Evolutionary conservation across 164 flowering plant species (phyloP).

Genomic region (Hamamelis virginiana): DNA sequence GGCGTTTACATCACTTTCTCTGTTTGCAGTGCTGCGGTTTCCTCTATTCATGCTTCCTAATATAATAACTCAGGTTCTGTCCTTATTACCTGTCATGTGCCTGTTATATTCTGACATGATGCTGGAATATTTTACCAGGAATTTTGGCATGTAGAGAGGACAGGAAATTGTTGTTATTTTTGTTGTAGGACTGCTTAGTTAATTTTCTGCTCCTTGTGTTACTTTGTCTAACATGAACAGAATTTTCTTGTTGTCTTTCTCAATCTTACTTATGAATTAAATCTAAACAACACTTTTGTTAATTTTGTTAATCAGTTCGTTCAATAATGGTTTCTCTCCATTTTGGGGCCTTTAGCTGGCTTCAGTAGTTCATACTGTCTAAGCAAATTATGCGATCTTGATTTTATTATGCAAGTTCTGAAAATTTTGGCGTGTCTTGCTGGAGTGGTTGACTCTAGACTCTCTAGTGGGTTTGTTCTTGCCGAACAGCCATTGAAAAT

Average conservation of each 20-base stretch:
- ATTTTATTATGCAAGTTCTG: no score
- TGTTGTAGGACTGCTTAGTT: not conserved
- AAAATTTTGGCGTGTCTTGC: not conserved
- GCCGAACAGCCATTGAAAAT: not conserved
- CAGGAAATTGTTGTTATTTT: not conserved
- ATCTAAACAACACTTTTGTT: no score
- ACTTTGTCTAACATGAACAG: not conserved
- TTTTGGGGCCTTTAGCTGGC: not conserved
- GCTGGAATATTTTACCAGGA: no score
- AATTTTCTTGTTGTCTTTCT: not conserved
- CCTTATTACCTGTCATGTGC: conserved; percentile 5
- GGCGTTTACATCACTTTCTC: conserved; percentile 93
- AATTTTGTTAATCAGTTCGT: no score
- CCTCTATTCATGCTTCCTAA: conserved; percentile 97
- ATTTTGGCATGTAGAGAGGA: not conserved
- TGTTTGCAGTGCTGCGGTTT: conserved; percentile 89
- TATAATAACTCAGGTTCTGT: conserved; percentile 83
- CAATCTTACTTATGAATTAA: not conserved
- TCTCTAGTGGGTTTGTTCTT: not conserved
- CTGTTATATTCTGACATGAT: not conserved
- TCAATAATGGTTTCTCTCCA: no score
- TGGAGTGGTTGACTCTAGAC: not conserved
- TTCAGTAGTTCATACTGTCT: not conserved
- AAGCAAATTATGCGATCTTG: no score
- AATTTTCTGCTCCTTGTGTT: not conserved